phyloP scores from a whole-genome alignment of 345 rosid genomes.

The Aquilaria yunnanensis region DNA sequence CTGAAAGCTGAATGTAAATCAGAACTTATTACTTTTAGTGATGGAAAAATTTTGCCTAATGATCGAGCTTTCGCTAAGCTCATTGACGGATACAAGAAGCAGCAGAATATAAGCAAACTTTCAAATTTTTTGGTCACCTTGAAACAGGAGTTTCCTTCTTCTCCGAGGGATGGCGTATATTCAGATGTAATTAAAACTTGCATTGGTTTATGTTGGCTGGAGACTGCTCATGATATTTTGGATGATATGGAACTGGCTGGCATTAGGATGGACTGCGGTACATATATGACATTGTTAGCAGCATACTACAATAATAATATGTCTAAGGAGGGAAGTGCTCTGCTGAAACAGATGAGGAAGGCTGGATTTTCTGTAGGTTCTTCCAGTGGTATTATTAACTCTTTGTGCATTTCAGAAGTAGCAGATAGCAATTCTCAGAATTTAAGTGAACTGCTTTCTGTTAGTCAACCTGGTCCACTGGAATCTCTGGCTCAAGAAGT shows the following conservation, averaged over 20 bases:
- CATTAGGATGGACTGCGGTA: slow-evolving; percentile 22
- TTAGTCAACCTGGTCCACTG: slow-evolving; percentile 30
- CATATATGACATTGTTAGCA: slow-evolving; percentile 39
- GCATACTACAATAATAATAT: slow-evolving; percentile 48
- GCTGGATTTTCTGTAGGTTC: slow-evolving; percentile 31
- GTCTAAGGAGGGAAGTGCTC: slow-evolving; percentile 57
- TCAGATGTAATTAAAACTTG: slow-evolving; percentile 52
- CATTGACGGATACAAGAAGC: slow-evolving; percentile 47
- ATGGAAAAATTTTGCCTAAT: slow-evolving; percentile 44
- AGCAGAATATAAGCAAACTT: slow-evolving; percentile 40
- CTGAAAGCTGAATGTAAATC: slow-evolving; percentile 27
- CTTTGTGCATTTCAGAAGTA: slow-evolving; percentile 17
- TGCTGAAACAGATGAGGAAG: slow-evolving; percentile 50
- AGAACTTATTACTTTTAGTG: slow-evolving; percentile 33
- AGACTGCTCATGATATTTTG: slow-evolving; percentile 83
- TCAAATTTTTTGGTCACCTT: slow-evolving; percentile 45
- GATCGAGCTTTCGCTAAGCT: slow-evolving; percentile 62
- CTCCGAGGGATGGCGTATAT: slow-evolving; percentile 28
- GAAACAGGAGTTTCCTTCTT: slow-evolving; percentile 17
- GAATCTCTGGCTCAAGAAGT: slow-evolving; percentile 37
- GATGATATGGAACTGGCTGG: slow-evolving; percentile 66
- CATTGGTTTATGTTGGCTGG: slow-evolving; percentile 60
- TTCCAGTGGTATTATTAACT: slow-evolving; percentile 23
- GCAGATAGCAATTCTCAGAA: slow-evolving; percentile 18
- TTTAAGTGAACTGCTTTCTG: slow-evolving; percentile 11